Conservation (phyloP, 1,284 basidiomycete genomes). For the Fistulina hepatica region DNA sequence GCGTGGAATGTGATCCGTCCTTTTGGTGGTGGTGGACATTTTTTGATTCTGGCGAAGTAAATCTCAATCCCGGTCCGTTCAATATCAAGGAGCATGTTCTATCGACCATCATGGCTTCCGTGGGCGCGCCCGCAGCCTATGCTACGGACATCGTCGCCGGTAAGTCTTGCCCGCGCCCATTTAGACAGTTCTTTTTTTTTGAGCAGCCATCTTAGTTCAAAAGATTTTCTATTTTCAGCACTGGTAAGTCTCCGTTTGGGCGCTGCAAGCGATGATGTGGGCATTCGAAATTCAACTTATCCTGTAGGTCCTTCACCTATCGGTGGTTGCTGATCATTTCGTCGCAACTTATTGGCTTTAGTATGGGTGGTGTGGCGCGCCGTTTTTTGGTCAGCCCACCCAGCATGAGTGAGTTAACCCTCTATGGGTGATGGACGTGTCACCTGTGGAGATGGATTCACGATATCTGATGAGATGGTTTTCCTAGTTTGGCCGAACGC, state of each 20-base stretch:
- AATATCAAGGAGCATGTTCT: constrained; percentile 67
- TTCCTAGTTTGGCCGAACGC: constrained; percentile 64
- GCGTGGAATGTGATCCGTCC: no score
- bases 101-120: constrained; percentile 63
- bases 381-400: constrained; percentile 67
- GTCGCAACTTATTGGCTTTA: constrained; percentile 61
- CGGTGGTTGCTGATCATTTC: constrained; percentile 51
- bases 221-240: constrained; percentile 25
- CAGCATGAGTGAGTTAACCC: constrained; percentile 47
- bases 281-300: constrained; percentile 5
- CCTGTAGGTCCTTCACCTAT: constrained; percentile 19
- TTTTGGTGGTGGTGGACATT: no score
- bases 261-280: neutral
- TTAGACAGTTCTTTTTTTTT: constrained; percentile 33
- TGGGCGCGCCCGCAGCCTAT: constrained; percentile 46
- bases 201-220: constrained; percentile 52
- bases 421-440: neutral
- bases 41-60: no score
- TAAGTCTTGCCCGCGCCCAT: no score
- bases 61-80: constrained; percentile 65
- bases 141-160: constrained; percentile 33
- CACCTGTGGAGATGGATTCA: neutral
- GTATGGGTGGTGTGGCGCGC: constrained; percentile 51
- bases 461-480: neutral
- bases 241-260: constrained; percentile 6